Conservation (phyloP, 1,284 basidiomycete genomes). For the Tylopilus sp. region DNA sequence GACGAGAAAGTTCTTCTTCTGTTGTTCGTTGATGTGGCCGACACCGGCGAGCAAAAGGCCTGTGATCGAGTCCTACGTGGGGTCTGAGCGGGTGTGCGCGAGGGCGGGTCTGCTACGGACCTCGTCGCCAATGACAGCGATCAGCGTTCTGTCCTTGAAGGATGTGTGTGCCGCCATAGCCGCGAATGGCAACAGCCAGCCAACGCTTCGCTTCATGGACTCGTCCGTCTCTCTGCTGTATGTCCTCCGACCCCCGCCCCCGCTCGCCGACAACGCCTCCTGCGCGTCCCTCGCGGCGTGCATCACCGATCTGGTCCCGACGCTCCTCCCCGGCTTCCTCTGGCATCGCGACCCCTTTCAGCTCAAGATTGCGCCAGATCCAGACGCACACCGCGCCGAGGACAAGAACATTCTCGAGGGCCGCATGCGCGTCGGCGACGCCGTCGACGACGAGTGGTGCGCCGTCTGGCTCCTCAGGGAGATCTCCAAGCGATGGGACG, state of each 20-base stretch:
- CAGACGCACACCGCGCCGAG: conserved; percentile 36
- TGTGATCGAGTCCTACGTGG: conserved; percentile 85
- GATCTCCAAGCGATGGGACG: conserved; percentile 74
- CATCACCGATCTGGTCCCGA: conserved; percentile 59
- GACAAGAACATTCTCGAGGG: conserved; percentile 65
- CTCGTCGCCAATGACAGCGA: conserved; percentile 96
- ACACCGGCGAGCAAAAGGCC: conserved; percentile 90
- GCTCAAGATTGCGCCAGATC: conserved; percentile 61
- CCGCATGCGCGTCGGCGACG: conserved; percentile 85
- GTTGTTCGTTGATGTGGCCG: conserved; percentile 83
- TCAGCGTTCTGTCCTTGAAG: conserved; percentile 80
- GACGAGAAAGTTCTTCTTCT: conserved; percentile 95
- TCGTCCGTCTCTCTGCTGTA: conserved; percentile 80
- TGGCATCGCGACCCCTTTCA: conserved; percentile 91
- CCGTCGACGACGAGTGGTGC: conserved; percentile 96
- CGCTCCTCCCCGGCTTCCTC: conserved; percentile 64
- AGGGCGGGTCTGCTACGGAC: conserved; percentile 41
- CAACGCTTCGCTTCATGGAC: no score
- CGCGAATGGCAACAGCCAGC: conserved; percentile 19
- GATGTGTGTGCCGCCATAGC: conserved; percentile 48
- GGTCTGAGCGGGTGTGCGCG: conserved; percentile 4
- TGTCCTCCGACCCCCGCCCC: conserved; percentile 58
- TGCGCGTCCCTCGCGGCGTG: conserved; percentile 70
- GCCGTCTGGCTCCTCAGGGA: conserved; percentile 83
- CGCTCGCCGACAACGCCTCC: conserved; percentile 54